Conservation (phyloP, 2,329 filamentous ascomycete species). For the Periconia sp. region DNA sequence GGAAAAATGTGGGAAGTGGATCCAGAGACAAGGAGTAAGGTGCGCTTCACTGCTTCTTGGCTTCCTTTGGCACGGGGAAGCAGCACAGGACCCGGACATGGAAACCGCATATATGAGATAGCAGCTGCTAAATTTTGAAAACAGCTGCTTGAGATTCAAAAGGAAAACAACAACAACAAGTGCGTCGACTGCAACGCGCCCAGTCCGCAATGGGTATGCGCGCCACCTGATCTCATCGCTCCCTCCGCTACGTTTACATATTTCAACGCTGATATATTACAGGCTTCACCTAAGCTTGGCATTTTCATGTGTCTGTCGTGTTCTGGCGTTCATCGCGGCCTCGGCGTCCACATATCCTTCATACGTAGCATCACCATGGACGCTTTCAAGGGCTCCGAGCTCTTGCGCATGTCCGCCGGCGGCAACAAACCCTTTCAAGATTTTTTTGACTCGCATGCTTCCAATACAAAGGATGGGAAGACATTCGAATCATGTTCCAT, state of each 20-base stretch:
- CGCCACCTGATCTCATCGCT: constrained; percentile 8
- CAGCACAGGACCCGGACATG: background rate
- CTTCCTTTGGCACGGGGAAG: background rate
- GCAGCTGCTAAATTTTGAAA: constrained; percentile 16
- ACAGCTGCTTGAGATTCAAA: constrained; percentile 87
- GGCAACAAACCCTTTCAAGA: constrained; percentile 85
- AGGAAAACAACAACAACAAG: constrained; percentile 81
- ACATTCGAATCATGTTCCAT: constrained; percentile 87
- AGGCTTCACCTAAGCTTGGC: constrained; percentile 89
- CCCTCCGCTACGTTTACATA: background rate
- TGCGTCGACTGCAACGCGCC: constrained; percentile 97
- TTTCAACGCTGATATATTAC: constrained; percentile 18
- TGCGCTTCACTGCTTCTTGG: constrained; percentile 43
- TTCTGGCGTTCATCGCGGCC: constrained; percentile 88
- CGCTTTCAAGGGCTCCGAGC: constrained; percentile 90
- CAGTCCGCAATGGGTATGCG: constrained; percentile 91
- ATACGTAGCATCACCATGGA: constrained; percentile 98
- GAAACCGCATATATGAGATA: background rate
- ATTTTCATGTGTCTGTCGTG: constrained; percentile 98
- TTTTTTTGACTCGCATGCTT: constrained; percentile 71
- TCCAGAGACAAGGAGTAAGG: constrained; percentile 94
- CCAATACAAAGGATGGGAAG: constrained; percentile 48
- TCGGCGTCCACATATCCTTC: constrained; percentile 98
- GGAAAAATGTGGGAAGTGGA: constrained; percentile 98
- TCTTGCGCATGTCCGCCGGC: constrained; percentile 88